These are phyloP conservation scores for Leptographium galeiforme DNA, from an alignment of 2,329 filamentous ascomycete genomes.

Conservation along the genomic window DNA sequence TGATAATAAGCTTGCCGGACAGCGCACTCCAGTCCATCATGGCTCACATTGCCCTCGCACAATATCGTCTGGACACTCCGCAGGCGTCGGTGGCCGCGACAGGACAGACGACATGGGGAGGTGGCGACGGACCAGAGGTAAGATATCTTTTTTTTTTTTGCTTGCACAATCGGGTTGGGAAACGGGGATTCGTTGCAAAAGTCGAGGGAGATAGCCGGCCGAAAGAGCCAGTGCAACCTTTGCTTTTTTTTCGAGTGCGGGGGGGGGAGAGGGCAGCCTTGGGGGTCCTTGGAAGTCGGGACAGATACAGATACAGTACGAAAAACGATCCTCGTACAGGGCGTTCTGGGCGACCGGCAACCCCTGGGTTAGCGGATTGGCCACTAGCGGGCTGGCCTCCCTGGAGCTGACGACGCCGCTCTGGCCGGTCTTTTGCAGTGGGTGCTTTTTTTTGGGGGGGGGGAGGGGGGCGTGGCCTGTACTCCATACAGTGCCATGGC, in stretches of 20 bases:
- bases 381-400: too few relatives aligned
- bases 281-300: too few relatives aligned
- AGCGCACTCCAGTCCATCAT: slow-evolving; percentile 8
- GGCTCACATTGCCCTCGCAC: background rate
- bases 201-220: background rate
- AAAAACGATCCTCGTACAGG: background rate
- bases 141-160: too few relatives aligned
- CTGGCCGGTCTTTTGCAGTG: too few relatives aligned
- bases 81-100: background rate
- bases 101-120: background rate
- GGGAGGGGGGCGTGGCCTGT: too few relatives aligned
- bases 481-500: too few relatives aligned
- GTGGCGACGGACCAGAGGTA: background rate
- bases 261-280: too few relatives aligned
- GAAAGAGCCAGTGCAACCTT: background rate
- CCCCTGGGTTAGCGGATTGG: too few relatives aligned
- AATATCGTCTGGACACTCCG: background rate
- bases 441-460: too few relatives aligned
- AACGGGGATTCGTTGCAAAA: background rate
- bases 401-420: too few relatives aligned
- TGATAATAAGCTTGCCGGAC: slow-evolving; percentile 4
- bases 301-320: background rate
- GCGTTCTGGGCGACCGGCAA: too few relatives aligned
- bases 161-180: background rate
- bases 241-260: too few relatives aligned